Base-by-base conservation (phyloP, 1,284 basidiomycete genomes). In the Apiotrichum laibachii region DNA sequence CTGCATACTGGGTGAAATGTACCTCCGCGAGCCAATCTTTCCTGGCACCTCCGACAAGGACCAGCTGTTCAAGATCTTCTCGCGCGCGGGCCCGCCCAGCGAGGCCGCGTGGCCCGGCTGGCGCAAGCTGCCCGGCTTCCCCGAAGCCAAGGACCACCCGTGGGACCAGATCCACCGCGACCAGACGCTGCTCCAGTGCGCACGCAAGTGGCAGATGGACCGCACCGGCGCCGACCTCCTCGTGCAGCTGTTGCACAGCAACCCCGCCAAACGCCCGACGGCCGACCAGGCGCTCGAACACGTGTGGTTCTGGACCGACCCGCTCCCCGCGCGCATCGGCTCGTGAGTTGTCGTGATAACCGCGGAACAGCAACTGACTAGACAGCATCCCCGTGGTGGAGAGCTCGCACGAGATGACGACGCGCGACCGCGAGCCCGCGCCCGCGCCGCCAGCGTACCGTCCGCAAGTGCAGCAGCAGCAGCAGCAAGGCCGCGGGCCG, bases 1-100 rank as follows among this genome's bases (percentile, higher is more conserved):
- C 84, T 93, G 72, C 77, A 91, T 99, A 39, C 80, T 99, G 18
- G 95, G 89, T 26, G 95, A 99, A 78, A 98, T 99, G 92, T 94
- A 93, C 76, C 84, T 85, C 63, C 85, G 88, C 50, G 83, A 85
- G 59, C 94, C 96, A 0, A 91, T 99, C 61, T 83, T 99, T 59
- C 87, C 88, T 10, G 95, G 95, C 18, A 84, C 84, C 9, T 88
- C 88, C 16, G 96, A 99, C 72, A 81, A 92, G 26, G 90, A 96
- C 76, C 96, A 99, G 76, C 79, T 96, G 11, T 86, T 89, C 71
- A 86, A 87, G 75, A 98, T 99, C 59, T 92, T 90, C 81, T 81
- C 84, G 59, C 80, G 94, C n/a, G 93, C 92, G 68, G 93, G 92
- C 1, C 85, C 89, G 15, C 91, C 92, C 0, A 89, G 87, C 64